Conservation (phyloP, 2,329 filamentous ascomycete genomes). For the Pseudopyricularia javanii region DNA sequence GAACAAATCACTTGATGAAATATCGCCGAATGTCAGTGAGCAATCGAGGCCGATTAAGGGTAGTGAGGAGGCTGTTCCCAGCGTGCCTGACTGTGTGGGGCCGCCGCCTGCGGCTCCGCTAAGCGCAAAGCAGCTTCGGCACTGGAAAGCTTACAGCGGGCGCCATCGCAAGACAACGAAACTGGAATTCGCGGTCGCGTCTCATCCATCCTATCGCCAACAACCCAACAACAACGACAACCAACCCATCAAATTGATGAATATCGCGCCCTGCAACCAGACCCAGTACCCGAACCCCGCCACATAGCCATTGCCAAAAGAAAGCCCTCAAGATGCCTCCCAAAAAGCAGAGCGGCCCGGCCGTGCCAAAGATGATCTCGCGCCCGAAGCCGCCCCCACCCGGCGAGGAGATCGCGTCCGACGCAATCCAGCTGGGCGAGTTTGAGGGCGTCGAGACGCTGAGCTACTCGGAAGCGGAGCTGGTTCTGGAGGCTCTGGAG, state of each 20-base stretch:
- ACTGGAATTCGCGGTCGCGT: too few species aligned
- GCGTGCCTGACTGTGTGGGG: not conserved
- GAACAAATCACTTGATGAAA: not conserved
- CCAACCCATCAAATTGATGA: too few species aligned
- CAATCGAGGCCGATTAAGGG: not conserved
- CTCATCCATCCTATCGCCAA: not conserved
- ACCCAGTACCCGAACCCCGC: not conserved
- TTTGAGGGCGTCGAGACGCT: constrained; percentile 87
- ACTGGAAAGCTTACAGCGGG: not conserved
- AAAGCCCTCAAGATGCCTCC: not conserved
- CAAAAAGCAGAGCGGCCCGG: not conserved
- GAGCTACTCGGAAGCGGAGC: constrained; percentile 80
- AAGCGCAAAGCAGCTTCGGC: not conserved
- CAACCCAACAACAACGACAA: not conserved
- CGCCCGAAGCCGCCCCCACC: constrained; percentile 56
- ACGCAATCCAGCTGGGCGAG: constrained; percentile 76
- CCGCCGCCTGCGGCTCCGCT: not conserved
- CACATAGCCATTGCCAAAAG: not conserved
- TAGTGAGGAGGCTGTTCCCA: too few species aligned
- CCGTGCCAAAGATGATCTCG: constrained; percentile 28
- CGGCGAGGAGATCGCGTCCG: constrained; percentile 79
- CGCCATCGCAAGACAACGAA: not conserved
- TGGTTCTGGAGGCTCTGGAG: constrained; percentile 84
- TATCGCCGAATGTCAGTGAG: not conserved
- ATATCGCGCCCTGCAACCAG: too few species aligned